A percentile compares a stretch with the other conserved stretches of the same genome.
Evolutionary conservation across 2,329 filamentous ascomycete species (phyloP).

Genomic region (Exophiala bonariae): DNA sequence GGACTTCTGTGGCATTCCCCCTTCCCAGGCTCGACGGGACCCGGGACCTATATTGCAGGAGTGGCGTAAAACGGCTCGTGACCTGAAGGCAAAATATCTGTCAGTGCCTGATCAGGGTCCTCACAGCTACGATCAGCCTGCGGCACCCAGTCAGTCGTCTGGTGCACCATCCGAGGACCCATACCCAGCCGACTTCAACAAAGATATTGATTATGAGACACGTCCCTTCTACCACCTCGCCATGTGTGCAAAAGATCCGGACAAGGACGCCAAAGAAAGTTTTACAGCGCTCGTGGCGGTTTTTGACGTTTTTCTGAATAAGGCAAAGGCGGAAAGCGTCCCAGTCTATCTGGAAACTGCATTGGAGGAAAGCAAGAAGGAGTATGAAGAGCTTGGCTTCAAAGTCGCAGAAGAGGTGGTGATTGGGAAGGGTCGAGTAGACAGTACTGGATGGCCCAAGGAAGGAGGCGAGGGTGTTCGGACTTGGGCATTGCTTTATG

Average conservation of each 20-base stretch:
- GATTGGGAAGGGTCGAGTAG: slow-evolving; percentile 24
- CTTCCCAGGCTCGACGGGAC: slow-evolving; percentile 25
- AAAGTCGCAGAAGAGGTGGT: slow-evolving; percentile 25
- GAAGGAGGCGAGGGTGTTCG: slow-evolving; percentile 25
- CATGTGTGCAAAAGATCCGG: slow-evolving; percentile 22
- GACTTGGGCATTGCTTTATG: slow-evolving; percentile 28
- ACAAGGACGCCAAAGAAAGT: slow-evolving; percentile 11
- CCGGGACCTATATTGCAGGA: slow-evolving; percentile 27
- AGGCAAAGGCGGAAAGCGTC: slow-evolving; percentile 23
- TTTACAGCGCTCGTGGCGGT: slow-evolving; percentile 19
- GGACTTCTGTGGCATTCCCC: slow-evolving; percentile 28
- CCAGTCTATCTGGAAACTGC: slow-evolving; percentile 27
- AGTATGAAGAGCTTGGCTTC: slow-evolving; percentile 26
- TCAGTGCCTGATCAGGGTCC: slow-evolving; percentile 25
- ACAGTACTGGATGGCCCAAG: slow-evolving; percentile 23
- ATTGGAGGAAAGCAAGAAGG: slow-evolving; percentile 16
- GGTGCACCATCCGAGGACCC: slow-evolving; percentile 27
- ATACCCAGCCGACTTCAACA: slow-evolving; percentile 29
- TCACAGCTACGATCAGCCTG: slow-evolving; percentile 27
- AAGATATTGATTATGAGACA: slow-evolving; percentile 27
- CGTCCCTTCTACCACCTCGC: slow-evolving; percentile 27
- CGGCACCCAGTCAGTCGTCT: slow-evolving; percentile 26
- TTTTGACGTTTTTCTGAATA: slow-evolving; percentile 22
- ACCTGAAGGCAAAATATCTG: slow-evolving; percentile 27
- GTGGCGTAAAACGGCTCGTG: slow-evolving; percentile 21